Percentiles rank a stretch among this genome's conserved stretches.
These are phyloP conservation scores for Ogataea salicorniae DNA, from an alignment of 805 yeast genomes.

Conservation along the genomic window DNA sequence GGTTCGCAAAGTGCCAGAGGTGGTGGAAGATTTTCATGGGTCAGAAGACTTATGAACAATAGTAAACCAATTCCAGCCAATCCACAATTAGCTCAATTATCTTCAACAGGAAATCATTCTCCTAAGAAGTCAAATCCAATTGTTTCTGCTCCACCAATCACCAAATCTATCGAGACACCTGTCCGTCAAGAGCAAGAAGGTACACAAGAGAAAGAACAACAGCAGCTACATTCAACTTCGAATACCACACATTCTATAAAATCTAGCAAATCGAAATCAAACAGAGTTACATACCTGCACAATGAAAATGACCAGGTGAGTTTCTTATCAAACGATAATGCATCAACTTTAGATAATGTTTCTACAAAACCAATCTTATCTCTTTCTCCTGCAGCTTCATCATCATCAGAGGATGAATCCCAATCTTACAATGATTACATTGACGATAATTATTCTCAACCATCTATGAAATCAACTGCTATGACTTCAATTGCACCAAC, in stretches of 20 bases:
- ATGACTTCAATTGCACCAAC: conserved; percentile 47
- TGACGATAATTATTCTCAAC: conserved; percentile 14
- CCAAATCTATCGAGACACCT: not conserved
- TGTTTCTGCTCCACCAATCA: conserved; percentile 1
- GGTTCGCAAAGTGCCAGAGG: conserved; percentile 3
- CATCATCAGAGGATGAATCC: conserved; percentile 14
- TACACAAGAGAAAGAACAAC: too few species aligned
- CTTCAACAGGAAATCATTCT: not conserved
- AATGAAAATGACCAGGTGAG: conserved; percentile 12
- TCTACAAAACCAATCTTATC: conserved; percentile 48
- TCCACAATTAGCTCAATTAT: not conserved
- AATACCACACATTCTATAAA: not conserved
- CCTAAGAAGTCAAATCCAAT: conserved; percentile 6
- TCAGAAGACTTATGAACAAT: conserved; percentile 29
- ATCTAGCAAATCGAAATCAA: conserved; percentile 1
- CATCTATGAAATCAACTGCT: conserved; percentile 38
- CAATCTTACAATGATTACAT: not conserved
- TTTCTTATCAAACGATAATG: conserved; percentile 14
- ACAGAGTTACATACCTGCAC: not conserved
- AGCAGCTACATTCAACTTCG: not conserved
- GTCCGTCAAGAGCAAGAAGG: too few species aligned
- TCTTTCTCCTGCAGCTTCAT: conserved; percentile 30
- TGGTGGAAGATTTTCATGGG: conserved; percentile 31
- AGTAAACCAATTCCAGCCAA: conserved; percentile 9
- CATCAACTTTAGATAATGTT: conserved; percentile 29